Conservation (phyloP, 176 grass and related monocot genomes). For the Triticum dicoccoides region DNA sequence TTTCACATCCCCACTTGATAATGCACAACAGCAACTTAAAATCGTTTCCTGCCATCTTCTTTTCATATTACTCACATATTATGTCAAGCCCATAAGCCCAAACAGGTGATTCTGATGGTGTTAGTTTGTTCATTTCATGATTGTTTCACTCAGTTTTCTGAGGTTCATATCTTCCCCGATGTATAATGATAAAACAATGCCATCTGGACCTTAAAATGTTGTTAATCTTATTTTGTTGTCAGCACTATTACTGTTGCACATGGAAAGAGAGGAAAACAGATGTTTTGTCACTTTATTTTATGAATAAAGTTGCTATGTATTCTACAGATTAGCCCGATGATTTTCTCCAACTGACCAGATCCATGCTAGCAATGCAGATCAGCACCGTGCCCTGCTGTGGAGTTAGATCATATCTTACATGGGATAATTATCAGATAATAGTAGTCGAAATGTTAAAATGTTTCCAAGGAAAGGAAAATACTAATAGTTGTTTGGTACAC, state of each 20-base stretch:
- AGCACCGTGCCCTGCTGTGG: conserved; percentile 27
- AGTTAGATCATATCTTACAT: conserved; percentile 37
- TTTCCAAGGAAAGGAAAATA: conserved; percentile 15
- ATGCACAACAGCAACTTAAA: conserved; percentile 30
- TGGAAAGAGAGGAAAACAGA: conserved; percentile 21
- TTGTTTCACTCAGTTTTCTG: not conserved
- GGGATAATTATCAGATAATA: not conserved
- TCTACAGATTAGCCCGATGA: conserved; percentile 11
- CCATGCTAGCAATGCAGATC: conserved; percentile 40
- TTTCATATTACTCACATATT: not conserved
- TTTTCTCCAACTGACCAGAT: conserved; percentile 25
- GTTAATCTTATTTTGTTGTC: conserved; percentile 2
- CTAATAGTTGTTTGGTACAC: conserved; percentile 30
- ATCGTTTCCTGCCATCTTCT: not conserved
- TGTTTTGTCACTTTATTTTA: conserved; percentile 24
- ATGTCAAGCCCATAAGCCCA: not conserved
- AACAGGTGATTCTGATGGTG: conserved; percentile 5
- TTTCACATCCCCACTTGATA: conserved; percentile 39
- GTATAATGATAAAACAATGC: conserved; percentile 26
- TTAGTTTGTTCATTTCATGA: not conserved
- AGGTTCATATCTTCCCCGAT: conserved; percentile 13
- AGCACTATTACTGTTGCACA: not conserved
- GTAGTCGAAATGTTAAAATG: conserved; percentile 18
- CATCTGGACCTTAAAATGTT: conserved; percentile 14
- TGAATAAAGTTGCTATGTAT: conserved; percentile 30